phyloP scores from a whole-genome alignment of 495 filamentous ascomycete species.

The Chaetomidium leptoderma region DNA sequence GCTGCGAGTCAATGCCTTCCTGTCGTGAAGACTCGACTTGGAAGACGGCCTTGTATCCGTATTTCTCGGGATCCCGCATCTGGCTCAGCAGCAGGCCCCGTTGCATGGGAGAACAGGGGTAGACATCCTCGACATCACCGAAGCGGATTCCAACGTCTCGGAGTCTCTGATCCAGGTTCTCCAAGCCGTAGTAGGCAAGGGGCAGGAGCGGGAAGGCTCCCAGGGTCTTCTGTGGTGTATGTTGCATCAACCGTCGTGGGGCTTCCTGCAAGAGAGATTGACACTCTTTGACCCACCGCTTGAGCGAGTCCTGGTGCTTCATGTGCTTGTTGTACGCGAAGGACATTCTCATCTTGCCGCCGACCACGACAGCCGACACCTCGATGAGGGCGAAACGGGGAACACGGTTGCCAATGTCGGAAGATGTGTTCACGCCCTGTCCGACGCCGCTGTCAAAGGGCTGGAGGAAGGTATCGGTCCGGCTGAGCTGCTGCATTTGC shows the following conservation, averaged over 20 bases:
- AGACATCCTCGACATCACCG: slow-evolving; percentile 38
- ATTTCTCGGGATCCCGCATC: slow-evolving; percentile 48
- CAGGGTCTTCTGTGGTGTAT: slow-evolving; percentile 43
- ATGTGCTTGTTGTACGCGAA: slow-evolving; percentile 57
- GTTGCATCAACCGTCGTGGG: slow-evolving; percentile 37
- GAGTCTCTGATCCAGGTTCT: slow-evolving; percentile 39
- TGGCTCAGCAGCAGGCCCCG: slow-evolving; percentile 42
- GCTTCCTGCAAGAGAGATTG: slow-evolving; percentile 39
- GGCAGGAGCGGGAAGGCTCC: slow-evolving; percentile 55
- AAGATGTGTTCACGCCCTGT: slow-evolving; percentile 39
- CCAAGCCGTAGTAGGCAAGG: slow-evolving; percentile 47
- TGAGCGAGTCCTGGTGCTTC: slow-evolving; percentile 48
- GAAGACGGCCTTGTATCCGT: slow-evolving; percentile 51
- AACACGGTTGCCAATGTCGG: slow-evolving; percentile 41
- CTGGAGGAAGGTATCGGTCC: slow-evolving; percentile 50
- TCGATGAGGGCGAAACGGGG: slow-evolving; percentile 51
- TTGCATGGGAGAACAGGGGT: slow-evolving; percentile 45
- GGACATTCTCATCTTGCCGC: slow-evolving; percentile 47
- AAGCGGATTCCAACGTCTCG: slow-evolving; percentile 35
- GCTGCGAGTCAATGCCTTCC: not conserved
- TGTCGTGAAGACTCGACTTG: slow-evolving; percentile 33
- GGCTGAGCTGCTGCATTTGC: slow-evolving; percentile 42
- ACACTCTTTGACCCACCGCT: slow-evolving; percentile 47
- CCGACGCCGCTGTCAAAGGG: slow-evolving; percentile 31
- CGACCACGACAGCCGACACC: slow-evolving; percentile 36